Evolutionary conservation across 352 stramenopile species (phyloP).

Genomic region (Pythium phragmitis): DNA sequence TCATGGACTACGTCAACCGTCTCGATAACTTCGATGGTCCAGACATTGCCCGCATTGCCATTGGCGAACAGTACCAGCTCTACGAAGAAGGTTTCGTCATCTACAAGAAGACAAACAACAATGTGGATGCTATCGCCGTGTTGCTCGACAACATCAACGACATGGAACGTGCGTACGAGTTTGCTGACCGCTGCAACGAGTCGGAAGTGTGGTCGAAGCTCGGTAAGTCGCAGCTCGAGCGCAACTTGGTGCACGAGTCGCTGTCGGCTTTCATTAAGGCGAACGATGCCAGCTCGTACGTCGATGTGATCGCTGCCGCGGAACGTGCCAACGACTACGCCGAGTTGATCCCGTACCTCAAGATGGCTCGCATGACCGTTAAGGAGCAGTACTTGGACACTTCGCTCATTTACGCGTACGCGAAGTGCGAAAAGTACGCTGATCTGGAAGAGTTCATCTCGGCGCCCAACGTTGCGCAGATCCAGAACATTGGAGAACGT

Average conservation of each 20-base stretch:
- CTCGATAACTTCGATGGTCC: conserved; percentile 99
- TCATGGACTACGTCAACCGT: conserved; percentile 99
- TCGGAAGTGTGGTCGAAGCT: conserved; percentile 99
- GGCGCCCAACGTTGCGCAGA: conserved; percentile 99
- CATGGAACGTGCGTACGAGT: conserved; percentile 98
- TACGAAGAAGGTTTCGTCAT: conserved; percentile 99
- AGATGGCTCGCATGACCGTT: conserved; percentile 98
- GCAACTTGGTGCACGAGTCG: conserved; percentile 95
- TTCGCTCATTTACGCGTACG: conserved; percentile 99
- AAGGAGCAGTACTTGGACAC: conserved; percentile 99
- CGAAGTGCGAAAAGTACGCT: conserved; percentile 98
- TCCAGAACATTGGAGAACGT: conserved; percentile 98
- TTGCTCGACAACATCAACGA: conserved; percentile 96
- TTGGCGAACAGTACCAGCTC: conserved; percentile 97
- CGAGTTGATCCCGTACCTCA: conserved; percentile 98
- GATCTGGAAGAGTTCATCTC: conserved; percentile 99
- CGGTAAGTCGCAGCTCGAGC: conserved; percentile 97
- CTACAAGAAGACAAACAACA: conserved; percentile 99
- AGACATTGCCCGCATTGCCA: conserved; percentile 98
- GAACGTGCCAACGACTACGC: conserved; percentile 96
- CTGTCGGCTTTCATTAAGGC: conserved; percentile 99
- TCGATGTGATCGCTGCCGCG: conserved; percentile 97
- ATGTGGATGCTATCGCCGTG: conserved; percentile 92
- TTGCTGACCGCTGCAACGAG: conserved; percentile 98
- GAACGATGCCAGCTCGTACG: conserved; percentile 96